Evolutionary conservation across 768 basidiomycete genomes (phyloP), one percentile per base, ranked within the genome.

Genomic region (Termitomyces sp.): DNA sequence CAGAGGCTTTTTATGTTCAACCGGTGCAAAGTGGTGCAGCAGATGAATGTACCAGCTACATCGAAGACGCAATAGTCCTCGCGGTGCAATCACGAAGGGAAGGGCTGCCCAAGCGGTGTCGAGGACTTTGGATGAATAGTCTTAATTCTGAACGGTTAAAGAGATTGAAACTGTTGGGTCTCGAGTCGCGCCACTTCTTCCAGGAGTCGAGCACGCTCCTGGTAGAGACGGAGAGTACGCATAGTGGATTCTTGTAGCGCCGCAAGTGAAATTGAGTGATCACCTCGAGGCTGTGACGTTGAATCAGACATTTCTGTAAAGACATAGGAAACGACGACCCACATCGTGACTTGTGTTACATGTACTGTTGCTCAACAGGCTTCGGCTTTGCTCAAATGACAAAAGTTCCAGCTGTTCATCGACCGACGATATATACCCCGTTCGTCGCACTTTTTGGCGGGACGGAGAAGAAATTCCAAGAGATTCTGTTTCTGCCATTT

Each of bases 141-240:
- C n/a, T 51, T 5, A 3, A 12, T 21, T 5, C 39, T 7, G 11
- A 8, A n/a, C 37, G 37, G 10, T 35, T 19, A 34, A 11, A 30
- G 21, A 23, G 6, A 40, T 17, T 43, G 47, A 8, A 47, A 21
- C 17, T 17, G 12, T 19, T 56, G 51, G n/a, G 25, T 54, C 39
- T 71, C 68, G 16, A 84, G 61, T 11, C 70, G 72, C 0, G 84
- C 82, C 11, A 88, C 65, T 64, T 84, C 81, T 5, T 75, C 76
- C 43, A 85, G 66, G 23, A 88, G 64, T 39, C 75, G 70, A 0
- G 84, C 83, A 0, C 85, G 80, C 60, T 87, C 82, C 16, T 80
- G 78, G 17, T 86, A 58, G 7, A 88, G 73, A 12, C 78, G 72
- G 17, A 79, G 67, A 1, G 81, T 84, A 37, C 77, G 73, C 17